phyloP scores from a whole-genome alignment of 306 rosid species.

The Echinosophora koreensis region DNA sequence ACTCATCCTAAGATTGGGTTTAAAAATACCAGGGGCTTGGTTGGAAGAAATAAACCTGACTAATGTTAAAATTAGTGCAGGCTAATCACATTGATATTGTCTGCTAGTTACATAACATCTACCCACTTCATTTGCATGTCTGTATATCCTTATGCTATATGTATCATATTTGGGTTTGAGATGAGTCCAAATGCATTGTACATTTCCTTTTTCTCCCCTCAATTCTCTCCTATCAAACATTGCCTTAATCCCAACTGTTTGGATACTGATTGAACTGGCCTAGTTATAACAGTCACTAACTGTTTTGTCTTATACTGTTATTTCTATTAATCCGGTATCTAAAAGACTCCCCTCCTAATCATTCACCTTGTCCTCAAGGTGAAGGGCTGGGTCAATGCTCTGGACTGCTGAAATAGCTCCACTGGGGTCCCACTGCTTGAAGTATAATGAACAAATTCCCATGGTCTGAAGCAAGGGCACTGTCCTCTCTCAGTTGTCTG shows the following conservation, averaged over 20 bases:
- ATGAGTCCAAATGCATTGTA: slow-evolving; percentile 13
- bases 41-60: slow-evolving; percentile 4
- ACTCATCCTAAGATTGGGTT: slow-evolving; percentile 6
- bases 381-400: too few relatives aligned
- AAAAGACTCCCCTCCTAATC: too few relatives aligned
- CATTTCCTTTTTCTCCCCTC: background rate
- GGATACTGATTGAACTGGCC: background rate
- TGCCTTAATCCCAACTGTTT: slow-evolving; percentile 1
- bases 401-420: too few relatives aligned
- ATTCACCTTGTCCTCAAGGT: too few relatives aligned
- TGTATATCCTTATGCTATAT: background rate
- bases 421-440: too few relatives aligned
- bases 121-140: background rate
- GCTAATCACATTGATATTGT: slow-evolving; percentile 20
- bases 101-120: background rate
- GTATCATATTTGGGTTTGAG: background rate
- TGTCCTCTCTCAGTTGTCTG: too few relatives aligned
- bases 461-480: too few relatives aligned
- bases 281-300: too few relatives aligned
- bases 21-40: slow-evolving; percentile 9
- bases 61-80: slow-evolving; percentile 1
- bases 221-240: background rate
- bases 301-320: too few relatives aligned
- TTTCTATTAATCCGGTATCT: too few relatives aligned
- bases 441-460: too few relatives aligned